A percentile compares a stretch with the other conserved stretches of the same genome.
Conservation (phyloP, 1,139 yeast species). For the Kodamaea sp. region DNA sequence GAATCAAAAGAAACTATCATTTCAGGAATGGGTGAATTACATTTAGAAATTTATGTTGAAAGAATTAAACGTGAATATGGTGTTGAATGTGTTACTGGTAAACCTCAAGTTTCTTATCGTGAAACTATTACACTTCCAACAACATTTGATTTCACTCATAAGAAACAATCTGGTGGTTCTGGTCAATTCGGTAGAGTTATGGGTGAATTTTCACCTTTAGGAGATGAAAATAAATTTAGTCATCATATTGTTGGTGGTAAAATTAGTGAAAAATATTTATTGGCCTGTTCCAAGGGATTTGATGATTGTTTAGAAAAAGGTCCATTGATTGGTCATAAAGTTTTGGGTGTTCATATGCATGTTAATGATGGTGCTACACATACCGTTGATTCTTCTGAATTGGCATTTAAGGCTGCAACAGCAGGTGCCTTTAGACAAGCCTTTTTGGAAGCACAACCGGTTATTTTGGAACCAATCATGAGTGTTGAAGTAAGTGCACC, state of each 20-base stretch:
- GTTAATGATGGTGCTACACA: slow-evolving; percentile 97
- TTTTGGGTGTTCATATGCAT: slow-evolving; percentile 88
- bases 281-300: slow-evolving; percentile 95
- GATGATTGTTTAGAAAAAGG: slow-evolving; percentile 95
- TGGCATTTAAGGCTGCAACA: slow-evolving; percentile 92
- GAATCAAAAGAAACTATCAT: slow-evolving; percentile 95
- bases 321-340: slow-evolving; percentile 92
- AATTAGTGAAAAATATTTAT: slow-evolving; percentile 89
- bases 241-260: slow-evolving; percentile 95
- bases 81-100: slow-evolving; percentile 92
- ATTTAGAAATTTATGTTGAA: slow-evolving; percentile 94
- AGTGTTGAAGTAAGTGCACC: slow-evolving; percentile 91
- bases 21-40: slow-evolving; percentile 98
- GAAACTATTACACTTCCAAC: slow-evolving; percentile 78
- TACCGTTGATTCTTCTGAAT: slow-evolving; percentile 94
- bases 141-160: slow-evolving; percentile 90
- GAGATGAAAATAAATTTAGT: slow-evolving; percentile 68
- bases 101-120: slow-evolving; percentile 97
- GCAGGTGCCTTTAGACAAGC: slow-evolving; percentile 91
- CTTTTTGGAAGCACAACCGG: slow-evolving; percentile 78
- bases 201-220: slow-evolving; percentile 71
- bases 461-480: slow-evolving; percentile 95
- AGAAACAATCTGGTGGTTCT: slow-evolving; percentile 99
- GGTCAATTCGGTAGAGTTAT: slow-evolving; percentile 98
- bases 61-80: slow-evolving; percentile 97